Evolutionary conservation across 352 stramenopile species (phyloP), one percentile per base, ranked within the genome.

Genomic region (Globisporangium cystogenes): DNA sequence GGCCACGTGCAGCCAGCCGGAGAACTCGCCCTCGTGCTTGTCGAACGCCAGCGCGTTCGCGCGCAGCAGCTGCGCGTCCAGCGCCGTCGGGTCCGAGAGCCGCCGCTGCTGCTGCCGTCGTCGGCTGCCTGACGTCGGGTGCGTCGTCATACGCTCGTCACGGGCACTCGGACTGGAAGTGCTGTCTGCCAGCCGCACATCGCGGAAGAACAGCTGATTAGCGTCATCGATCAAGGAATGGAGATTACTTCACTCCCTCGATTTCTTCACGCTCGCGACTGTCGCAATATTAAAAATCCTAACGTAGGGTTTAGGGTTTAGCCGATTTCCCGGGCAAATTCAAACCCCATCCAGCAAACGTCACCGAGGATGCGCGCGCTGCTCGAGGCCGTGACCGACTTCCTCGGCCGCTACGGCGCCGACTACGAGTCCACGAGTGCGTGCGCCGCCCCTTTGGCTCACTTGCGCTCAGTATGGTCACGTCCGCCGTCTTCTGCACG

Each of bases 301-400:
- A 14, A 20, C 5, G 5, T 16, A 24, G 31, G 31, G 27, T 43
- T 20, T 47, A 47, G 41, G 41, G 41, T 47, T 21, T 47, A 31
- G 41, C 7, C 7, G 29, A 7, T n/a, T 46, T 46, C 29, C 7
- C 10, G 23, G 39, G 18, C 11, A 8, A 48, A 39, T 39, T 29
- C 37, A 56, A 55, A 56, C 18, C 26, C 24, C 16, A 21, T 11
- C 10, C 31, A 41, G 20, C 31, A 54, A 54, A 23, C 20, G 1
- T 16, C 18, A 27, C 23, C 33, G 18, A 10, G 20, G 29, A 83
- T 82, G 74, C 69, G 46, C 33, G 62, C 50, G 1, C 67, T 69
- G 20, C 47, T 82, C 18, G 70, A 82, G 49, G 57, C 61, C 4
- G 76, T 79, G n/a, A 70, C 69, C 52, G 70, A 83, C 53, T 86